Percentiles rank a stretch among this genome's conserved stretches.
Evolutionary conservation across 805 yeast genomes (phyloP).

Genomic region (Lipomyces yamadae): DNA sequence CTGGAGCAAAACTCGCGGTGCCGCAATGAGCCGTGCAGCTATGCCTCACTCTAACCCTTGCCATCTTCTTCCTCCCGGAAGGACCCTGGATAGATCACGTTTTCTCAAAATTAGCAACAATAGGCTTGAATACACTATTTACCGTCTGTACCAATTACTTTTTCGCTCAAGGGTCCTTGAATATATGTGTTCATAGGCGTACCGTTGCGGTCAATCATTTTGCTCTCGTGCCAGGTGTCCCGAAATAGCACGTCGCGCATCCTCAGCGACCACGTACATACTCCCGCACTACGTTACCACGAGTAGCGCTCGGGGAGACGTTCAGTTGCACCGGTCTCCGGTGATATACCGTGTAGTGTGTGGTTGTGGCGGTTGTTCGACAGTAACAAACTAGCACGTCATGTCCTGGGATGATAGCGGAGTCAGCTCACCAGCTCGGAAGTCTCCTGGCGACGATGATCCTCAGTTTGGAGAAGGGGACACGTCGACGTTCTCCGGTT

Average conservation of each 20-base stretch:
- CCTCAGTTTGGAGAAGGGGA: constrained; percentile 2
- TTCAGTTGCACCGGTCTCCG: background rate
- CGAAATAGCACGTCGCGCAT: background rate
- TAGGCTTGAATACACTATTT: background rate
- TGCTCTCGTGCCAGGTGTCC: background rate
- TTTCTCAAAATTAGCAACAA: background rate
- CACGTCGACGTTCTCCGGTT: background rate
- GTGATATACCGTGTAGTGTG: background rate
- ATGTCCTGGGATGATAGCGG: background rate
- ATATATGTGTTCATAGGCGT: background rate
- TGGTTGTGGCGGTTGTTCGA: background rate
- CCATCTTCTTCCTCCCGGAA: too few relatives aligned
- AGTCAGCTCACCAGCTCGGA: background rate
- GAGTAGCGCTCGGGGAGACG: background rate
- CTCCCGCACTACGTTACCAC: background rate
- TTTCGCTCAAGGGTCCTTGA: background rate
- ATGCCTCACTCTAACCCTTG: too few relatives aligned
- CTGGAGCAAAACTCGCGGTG: too few relatives aligned
- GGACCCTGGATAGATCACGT: too few relatives aligned
- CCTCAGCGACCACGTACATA: background rate
- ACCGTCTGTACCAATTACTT: background rate
- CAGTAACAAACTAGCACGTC: background rate
- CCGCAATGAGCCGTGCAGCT: too few relatives aligned
- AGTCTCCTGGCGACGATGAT: background rate
- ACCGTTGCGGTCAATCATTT: background rate